These are phyloP conservation scores for Monilinia laxa DNA, from an alignment of 2,329 filamentous ascomycete species.

Conservation along the genomic window DNA sequence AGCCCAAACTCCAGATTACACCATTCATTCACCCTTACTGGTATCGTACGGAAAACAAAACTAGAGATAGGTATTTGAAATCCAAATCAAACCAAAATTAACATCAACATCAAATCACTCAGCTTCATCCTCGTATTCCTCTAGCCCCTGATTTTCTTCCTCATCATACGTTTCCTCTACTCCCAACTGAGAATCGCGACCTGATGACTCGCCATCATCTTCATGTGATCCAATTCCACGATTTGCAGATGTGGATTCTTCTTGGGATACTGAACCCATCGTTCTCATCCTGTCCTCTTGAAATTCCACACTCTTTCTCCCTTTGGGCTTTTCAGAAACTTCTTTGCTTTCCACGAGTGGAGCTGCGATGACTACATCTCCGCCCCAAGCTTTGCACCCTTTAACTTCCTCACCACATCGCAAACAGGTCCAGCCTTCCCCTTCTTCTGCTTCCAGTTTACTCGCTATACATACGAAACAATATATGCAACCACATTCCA, in stretches of 20 bases:
- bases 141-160: conserved; percentile 30
- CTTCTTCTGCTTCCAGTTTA: conserved; percentile 85
- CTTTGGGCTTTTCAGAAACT: neutral
- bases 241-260: neutral
- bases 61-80: neutral
- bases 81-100: neutral
- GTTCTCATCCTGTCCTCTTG: neutral
- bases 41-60: conserved; percentile 5
- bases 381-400: conserved; percentile 86
- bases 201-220: conserved; percentile 24
- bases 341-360: conserved; percentile 18
- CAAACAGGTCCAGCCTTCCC: conserved; percentile 89
- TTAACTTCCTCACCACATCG: conserved; percentile 82
- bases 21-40: conserved; percentile 5
- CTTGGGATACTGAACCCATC: neutral
- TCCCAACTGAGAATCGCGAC: conserved; percentile 29
- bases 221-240: neutral
- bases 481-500: conserved; percentile 88
- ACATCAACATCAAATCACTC: neutral
- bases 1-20: neutral
- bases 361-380: conserved; percentile 72
- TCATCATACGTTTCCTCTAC: conserved; percentile 37
- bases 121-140: conserved; percentile 8
- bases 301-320: conserved; percentile 14
- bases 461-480: conserved; percentile 96